Conservation (phyloP, 2,329 filamentous ascomycete species). For the Claviceps arundinis region DNA sequence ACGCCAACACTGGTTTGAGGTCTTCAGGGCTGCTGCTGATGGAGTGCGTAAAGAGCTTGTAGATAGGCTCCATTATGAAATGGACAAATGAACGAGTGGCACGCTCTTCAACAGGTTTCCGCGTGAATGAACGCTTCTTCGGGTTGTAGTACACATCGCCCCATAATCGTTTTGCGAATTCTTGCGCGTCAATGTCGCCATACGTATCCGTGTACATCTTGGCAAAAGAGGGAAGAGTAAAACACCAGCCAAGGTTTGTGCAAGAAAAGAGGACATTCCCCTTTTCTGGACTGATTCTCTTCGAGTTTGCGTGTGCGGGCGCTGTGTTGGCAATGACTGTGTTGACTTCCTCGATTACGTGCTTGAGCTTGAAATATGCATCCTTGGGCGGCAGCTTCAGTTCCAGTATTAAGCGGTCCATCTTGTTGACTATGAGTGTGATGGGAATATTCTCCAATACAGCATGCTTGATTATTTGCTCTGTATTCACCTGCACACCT, state of each 20-base stretch:
- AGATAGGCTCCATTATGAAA: slow-evolving; percentile 91
- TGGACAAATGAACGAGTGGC: slow-evolving; percentile 82
- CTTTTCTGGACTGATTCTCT: slow-evolving; percentile 83
- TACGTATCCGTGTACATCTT: slow-evolving; percentile 93
- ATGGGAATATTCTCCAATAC: slow-evolving; percentile 81
- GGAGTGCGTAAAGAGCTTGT: slow-evolving; percentile 92
- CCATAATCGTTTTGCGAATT: slow-evolving; percentile 81
- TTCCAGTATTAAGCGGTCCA: slow-evolving; percentile 90
- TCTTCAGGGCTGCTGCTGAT: slow-evolving; percentile 83
- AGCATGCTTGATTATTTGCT: slow-evolving; percentile 93
- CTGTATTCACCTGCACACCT: slow-evolving; percentile 96
- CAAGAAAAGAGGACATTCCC: slow-evolving; percentile 97
- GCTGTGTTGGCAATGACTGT: slow-evolving; percentile 81
- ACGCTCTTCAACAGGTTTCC: slow-evolving; percentile 69
- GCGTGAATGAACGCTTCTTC: slow-evolving; percentile 75
- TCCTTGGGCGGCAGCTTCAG: slow-evolving; percentile 87
- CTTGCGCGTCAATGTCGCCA: slow-evolving; percentile 63
- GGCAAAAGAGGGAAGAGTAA: slow-evolving; percentile 85
- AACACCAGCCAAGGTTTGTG: slow-evolving; percentile 90
- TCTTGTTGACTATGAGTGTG: slow-evolving; percentile 89
- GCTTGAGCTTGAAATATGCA: slow-evolving; percentile 97
- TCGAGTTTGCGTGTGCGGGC: slow-evolving; percentile 65
- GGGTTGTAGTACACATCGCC: slow-evolving; percentile 96
- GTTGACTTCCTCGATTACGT: slow-evolving; percentile 97
- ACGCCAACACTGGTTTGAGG: slow-evolving; percentile 63